Base-by-base conservation (phyloP, 345 rosid genomes). In the Abelmoschus esculentus region DNA sequence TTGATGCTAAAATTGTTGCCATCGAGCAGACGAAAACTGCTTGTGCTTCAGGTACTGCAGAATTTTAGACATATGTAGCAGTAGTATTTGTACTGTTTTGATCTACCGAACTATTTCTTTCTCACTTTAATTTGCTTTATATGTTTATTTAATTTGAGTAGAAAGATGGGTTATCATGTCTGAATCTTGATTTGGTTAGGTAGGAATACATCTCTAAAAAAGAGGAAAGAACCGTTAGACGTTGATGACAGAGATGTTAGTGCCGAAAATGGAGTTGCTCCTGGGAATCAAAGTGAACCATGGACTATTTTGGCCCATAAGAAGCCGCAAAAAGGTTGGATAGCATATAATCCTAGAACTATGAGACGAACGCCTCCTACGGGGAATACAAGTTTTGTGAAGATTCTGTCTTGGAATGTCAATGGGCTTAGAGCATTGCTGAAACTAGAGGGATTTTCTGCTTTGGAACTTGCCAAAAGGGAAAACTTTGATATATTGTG, bases 321-420 rank as follows among this genome's bases (percentile, higher is more conserved):
- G 90, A 95, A 86, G 86, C 99, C 97, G 65, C 86, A 91, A 64
- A 84, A 91, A 71, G 88, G 77, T 70, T 95, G 97, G 96, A 75
- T 83, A 64, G 81, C 91, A 3, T 91, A 93, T 81, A 89, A 86
- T 77, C 96, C 97, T 34, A 80, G 84, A 78, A 88, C 80, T 58
- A 85, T 89, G 96, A 89, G 95, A 76, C 90, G 85, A 72, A 79
- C 81, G 38, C 83, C 86, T 78, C 86, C 76, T 59, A 38, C 77
- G 32, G 74, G 68, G 69, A 86, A 83, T 70, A 72, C 82, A 26
- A 79, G 80, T 73, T 82, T 56, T 76, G 69, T 86, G 70, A 93
- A 88, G 76, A 71, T 93, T 65, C 67, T 91, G 88, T 91, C 98
- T 66, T 93, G 98, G 98, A 93, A 91, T 77, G 97, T 93, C 72